Evolutionary conservation across 495 filamentous ascomycete species (phyloP), one percentile per base, ranked within the genome.

Genomic region (Pyronema omphalodes): DNA sequence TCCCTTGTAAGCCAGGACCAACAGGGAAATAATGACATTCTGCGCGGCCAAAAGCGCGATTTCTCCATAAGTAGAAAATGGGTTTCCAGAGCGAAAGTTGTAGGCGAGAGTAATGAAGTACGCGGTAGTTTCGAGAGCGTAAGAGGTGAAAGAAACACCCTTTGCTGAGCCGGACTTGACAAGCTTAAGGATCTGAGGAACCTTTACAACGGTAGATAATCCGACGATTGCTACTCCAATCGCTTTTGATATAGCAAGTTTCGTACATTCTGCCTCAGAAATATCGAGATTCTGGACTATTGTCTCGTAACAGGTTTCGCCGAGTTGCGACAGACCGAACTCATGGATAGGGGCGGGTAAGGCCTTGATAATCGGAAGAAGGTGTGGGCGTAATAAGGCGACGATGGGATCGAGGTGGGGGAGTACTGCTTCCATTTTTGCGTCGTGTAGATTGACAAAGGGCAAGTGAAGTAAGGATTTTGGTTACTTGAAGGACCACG

Each of bases 1-100:
- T 9, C 82, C 84, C 50, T 76, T 75, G 65, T 83, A 94, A 56
- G 80, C 79, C 69, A 98, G 68, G 51, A 98, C 86, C 59, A 95
- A 66, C 37, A 83, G 76, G 7, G 82, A 76, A 62, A 98, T 89
- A 47, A 85, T 79, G 23, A 94, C 76, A 73, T 98, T 93, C 71
- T 98, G 91, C 43, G 80, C 78, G 11, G 87, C 75, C 56, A 98
- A 93, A 60, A 96, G 72, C 37, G 84, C 86, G 40, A 85, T 86
- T 75, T 98, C 91, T 64, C 91, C 91, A 62, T 82, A 98, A 14
- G 91, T 96, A 73, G 83, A 89, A 69, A 96, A 91, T 12, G 93
- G 89, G 64, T 93, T 94, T 6, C 81, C 81, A 60, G 86, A 82
- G 63, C 93, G 82, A 53, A 83, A 72, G 67, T 91, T 91, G 71